These are phyloP conservation scores for Rhexocercosporidium sp. DNA, from an alignment of 2,329 filamentous ascomycete genomes.

Conservation along the genomic window DNA sequence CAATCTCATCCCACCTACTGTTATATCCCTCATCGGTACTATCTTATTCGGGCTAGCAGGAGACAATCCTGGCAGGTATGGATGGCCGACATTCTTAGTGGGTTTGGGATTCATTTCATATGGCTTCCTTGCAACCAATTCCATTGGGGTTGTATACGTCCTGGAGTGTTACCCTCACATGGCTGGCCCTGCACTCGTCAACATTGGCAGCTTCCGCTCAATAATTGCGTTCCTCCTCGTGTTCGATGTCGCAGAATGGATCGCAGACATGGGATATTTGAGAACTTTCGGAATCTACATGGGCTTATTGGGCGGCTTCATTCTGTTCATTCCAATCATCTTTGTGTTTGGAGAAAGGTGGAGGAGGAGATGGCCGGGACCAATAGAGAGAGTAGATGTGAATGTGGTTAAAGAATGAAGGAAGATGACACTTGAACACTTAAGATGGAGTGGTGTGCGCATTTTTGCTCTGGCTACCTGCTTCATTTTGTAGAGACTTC, in stretches of 20 bases:
- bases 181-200: not conserved
- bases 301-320: not conserved
- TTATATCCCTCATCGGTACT: not conserved
- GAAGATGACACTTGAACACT: too few relatives aligned
- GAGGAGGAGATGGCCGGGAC: not conserved
- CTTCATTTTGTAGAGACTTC: too few relatives aligned
- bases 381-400: not conserved
- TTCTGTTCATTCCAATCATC: not conserved
- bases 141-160: not conserved
- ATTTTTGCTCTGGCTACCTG: too few relatives aligned
- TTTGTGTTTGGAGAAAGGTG: not conserved
- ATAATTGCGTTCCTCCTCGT: not conserved
- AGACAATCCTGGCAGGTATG: not conserved
- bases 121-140: not conserved
- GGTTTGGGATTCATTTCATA: not conserved
- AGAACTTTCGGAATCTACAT: not conserved
- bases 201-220: not conserved
- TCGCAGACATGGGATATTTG: not conserved
- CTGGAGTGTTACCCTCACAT: not conserved
- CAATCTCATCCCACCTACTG: not conserved
- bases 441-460: too few relatives aligned
- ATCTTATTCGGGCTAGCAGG: not conserved
- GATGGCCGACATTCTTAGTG: not conserved
- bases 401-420: not conserved
- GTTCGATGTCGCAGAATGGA: not conserved